These are phyloP conservation scores for Diaporthe vexans DNA, from an alignment of 2,329 filamentous ascomycete species.

Conservation along the genomic window DNA sequence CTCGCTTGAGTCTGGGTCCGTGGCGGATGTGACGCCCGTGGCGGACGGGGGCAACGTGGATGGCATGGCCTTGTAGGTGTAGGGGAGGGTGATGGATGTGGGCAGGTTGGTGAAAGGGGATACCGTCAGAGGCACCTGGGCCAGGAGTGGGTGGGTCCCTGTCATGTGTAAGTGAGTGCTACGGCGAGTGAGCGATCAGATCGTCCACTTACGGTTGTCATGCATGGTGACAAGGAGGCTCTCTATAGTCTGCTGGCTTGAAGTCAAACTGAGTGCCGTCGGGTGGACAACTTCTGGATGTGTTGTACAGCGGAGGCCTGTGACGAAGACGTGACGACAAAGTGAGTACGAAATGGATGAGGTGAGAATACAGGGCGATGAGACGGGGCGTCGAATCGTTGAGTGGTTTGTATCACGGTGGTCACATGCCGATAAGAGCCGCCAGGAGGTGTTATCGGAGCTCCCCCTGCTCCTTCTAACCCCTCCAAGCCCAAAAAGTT, in stretches of 20 bases:
- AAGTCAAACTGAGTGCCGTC: background rate
- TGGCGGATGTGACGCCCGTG: constrained; percentile 63
- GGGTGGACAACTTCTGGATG: no score
- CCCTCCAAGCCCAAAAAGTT: constrained; percentile 36
- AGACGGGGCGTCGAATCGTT: background rate
- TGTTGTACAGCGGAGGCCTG: background rate
- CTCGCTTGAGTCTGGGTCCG: constrained; percentile 52
- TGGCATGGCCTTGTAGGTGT: constrained; percentile 93
- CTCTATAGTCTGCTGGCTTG: background rate
- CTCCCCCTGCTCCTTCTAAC: background rate
- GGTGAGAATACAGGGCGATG: background rate
- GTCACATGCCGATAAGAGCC: constrained; percentile 33
- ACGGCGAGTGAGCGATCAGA: background rate
- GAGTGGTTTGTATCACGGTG: background rate
- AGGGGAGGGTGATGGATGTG: constrained; percentile 89
- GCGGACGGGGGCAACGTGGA: constrained; percentile 85
- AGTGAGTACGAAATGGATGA: background rate
- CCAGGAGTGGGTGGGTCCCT: constrained; percentile 88
- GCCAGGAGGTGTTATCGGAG: constrained; percentile 24
- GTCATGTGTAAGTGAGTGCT: constrained; percentile 42
- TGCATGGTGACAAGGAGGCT: constrained; percentile 50
- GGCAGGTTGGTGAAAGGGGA: constrained; percentile 95
- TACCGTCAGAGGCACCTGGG: constrained; percentile 92
- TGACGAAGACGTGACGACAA: background rate
- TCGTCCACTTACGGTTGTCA: constrained; percentile 51